A percentile compares a stretch with the other conserved stretches of the same genome.
Evolutionary conservation across 148 eudicot genomes (phyloP).

Genomic region (Salicornia ramosissima): DNA sequence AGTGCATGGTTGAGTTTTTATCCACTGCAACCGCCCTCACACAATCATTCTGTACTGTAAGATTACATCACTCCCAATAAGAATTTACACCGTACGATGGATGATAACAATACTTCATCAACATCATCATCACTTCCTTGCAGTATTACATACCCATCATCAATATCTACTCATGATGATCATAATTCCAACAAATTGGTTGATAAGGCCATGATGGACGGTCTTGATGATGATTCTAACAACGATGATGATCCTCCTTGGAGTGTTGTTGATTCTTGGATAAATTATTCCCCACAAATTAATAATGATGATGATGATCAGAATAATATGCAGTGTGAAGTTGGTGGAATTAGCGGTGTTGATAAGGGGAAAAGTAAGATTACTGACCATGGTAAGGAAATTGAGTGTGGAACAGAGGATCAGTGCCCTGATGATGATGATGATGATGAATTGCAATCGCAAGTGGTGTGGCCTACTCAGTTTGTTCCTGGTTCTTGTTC

Average conservation of each 20-base stretch:
- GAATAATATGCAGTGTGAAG: neutral
- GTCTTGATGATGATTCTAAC: neutral
- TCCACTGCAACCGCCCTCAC: conserved; percentile 11
- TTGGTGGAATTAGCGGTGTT: neutral
- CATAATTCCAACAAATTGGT: too few relatives aligned
- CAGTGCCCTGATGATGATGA: neutral
- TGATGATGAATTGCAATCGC: neutral
- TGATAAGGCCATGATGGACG: too few relatives aligned
- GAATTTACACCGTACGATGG: too few relatives aligned
- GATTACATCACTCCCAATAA: neutral
- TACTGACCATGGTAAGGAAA: neutral
- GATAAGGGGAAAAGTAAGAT: neutral
- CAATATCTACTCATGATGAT: too few relatives aligned
- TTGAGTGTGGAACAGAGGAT: neutral
- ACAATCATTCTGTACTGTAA: neutral
- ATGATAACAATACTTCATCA: neutral
- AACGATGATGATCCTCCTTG: neutral
- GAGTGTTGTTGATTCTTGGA: conserved; percentile 4
- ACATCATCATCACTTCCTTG: too few relatives aligned
- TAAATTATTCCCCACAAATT: neutral
- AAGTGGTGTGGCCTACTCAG: conserved; percentile 19
- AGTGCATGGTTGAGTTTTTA: neutral
- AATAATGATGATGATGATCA: neutral
- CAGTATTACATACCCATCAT: neutral
- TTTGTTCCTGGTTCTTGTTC: conserved; percentile 29